Evolutionary conservation across 2,329 filamentous ascomycete genomes (phyloP).

Genomic region (Fusarium floridanum): DNA sequence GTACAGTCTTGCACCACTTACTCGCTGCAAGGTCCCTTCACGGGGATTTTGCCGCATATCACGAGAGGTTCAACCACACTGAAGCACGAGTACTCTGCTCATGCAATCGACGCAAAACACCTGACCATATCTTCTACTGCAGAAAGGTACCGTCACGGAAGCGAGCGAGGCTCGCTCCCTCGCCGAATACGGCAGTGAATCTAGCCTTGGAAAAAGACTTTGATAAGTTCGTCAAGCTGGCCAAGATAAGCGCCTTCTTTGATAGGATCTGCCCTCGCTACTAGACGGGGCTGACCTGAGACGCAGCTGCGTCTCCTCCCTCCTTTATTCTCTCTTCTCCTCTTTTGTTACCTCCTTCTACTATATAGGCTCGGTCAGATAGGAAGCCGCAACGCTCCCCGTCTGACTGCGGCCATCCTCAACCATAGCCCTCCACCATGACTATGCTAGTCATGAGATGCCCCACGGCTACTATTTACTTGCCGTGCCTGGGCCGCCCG

Average conservation of each 20-base stretch:
- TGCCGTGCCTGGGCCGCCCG: background rate
- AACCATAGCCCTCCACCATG: background rate
- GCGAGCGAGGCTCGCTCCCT: conserved; percentile 14
- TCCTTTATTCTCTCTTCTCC: background rate
- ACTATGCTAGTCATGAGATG: background rate
- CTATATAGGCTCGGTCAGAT: conserved; percentile 7
- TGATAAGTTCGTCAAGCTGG: conserved; percentile 16
- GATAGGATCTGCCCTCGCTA: conserved; percentile 23
- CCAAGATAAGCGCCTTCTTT: conserved; percentile 23
- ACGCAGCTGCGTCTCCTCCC: background rate
- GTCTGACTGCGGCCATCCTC: background rate
- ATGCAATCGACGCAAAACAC: conserved; percentile 10
- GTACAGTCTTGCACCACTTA: background rate
- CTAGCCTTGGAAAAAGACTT: conserved; percentile 26
- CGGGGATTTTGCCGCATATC: conserved; percentile 1
- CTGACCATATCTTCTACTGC: conserved; percentile 23
- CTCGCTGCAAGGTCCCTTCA: background rate
- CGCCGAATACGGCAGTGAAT: conserved; percentile 5
- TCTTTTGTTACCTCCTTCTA: conserved; percentile 11
- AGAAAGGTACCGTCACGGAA: conserved; percentile 10
- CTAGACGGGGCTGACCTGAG: background rate
- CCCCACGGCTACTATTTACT: background rate
- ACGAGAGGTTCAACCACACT: conserved; percentile 12
- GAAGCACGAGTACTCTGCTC: conserved; percentile 5
- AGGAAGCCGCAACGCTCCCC: background rate